A percentile compares a stretch with the other conserved stretches of the same genome.
Evolutionary conservation across 352 stramenopile species (phyloP).

Genomic region (Globisporangium solare): DNA sequence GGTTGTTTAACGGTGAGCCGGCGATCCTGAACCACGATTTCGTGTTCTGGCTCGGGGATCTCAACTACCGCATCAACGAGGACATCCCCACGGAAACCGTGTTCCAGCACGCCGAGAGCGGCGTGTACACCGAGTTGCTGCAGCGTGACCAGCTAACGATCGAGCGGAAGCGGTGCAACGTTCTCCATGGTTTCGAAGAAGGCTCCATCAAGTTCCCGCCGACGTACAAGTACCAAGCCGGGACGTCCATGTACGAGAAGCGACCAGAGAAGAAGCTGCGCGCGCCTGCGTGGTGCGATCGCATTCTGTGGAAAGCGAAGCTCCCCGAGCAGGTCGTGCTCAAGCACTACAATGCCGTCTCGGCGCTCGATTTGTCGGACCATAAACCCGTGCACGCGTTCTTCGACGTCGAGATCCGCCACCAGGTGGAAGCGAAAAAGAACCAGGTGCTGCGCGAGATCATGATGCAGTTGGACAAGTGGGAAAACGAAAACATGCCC

Average conservation of each 20-base stretch:
- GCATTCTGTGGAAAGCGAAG: constrained; percentile 80
- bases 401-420: constrained; percentile 90
- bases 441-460: constrained; percentile 91
- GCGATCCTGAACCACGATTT: constrained; percentile 97
- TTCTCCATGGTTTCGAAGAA: constrained; percentile 90
- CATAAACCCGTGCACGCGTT: constrained; percentile 97
- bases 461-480: constrained; percentile 93
- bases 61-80: constrained; percentile 90
- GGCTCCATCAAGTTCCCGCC: constrained; percentile 89
- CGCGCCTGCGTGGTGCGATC: constrained; percentile 96
- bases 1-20: constrained; percentile 29
- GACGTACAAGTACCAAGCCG: constrained; percentile 98
- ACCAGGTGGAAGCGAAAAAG: constrained; percentile 90
- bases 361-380: constrained; percentile 94
- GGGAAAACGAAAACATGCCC: constrained; percentile 95
- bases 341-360: constrained; percentile 85
- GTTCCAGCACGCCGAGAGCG: constrained; percentile 52
- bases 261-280: constrained; percentile 98
- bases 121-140: constrained; percentile 17
- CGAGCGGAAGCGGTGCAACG: constrained; percentile 64
- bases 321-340: constrained; percentile 44
- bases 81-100: constrained; percentile 71
- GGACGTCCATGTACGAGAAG: constrained; percentile 95
- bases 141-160: constrained; percentile 63
- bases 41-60: constrained; percentile 96